phyloP scores from a whole-genome alignment of 495 filamentous ascomycete genomes.

The Hapsidospora chrysogenum region DNA sequence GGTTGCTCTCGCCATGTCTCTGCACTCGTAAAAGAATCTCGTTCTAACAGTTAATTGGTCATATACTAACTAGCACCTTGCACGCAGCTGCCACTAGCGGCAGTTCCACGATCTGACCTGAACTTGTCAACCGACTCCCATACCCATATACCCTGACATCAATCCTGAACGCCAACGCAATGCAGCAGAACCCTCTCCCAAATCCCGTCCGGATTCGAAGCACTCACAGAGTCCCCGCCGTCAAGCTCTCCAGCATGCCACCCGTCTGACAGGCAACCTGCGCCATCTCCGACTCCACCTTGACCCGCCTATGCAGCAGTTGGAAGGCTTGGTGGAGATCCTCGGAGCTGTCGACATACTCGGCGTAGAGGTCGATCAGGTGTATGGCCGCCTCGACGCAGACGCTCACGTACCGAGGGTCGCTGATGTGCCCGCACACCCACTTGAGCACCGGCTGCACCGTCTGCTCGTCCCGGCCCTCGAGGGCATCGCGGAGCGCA shows the following conservation, averaged over 20 bases:
- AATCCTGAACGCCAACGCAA: constrained; percentile 23
- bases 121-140: too few species aligned
- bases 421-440: constrained; percentile 58
- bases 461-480: constrained; percentile 64
- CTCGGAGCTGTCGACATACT: constrained; percentile 55
- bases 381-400: constrained; percentile 66
- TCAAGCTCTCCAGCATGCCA: constrained; percentile 74
- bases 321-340: constrained; percentile 54
- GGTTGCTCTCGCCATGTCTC: too few species aligned
- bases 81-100: too few species aligned
- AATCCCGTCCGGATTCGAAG: background rate
- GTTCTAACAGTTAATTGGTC: too few species aligned
- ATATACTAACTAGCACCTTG: too few species aligned
- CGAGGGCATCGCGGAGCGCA: constrained; percentile 65
- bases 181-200: constrained; percentile 17
- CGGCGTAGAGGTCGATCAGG: constrained; percentile 72
- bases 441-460: constrained; percentile 73
- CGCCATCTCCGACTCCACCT: constrained; percentile 60
- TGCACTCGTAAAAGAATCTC: too few species aligned
- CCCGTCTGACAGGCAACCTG: constrained; percentile 60
- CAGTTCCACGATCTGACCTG: too few species aligned
- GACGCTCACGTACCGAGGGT: constrained; percentile 60
- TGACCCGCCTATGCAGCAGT: constrained; percentile 48
- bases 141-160: too few species aligned
- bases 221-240: constrained; percentile 16